Conservation (phyloP, 768 basidiomycete genomes). For the Gymnopilus junonius region DNA sequence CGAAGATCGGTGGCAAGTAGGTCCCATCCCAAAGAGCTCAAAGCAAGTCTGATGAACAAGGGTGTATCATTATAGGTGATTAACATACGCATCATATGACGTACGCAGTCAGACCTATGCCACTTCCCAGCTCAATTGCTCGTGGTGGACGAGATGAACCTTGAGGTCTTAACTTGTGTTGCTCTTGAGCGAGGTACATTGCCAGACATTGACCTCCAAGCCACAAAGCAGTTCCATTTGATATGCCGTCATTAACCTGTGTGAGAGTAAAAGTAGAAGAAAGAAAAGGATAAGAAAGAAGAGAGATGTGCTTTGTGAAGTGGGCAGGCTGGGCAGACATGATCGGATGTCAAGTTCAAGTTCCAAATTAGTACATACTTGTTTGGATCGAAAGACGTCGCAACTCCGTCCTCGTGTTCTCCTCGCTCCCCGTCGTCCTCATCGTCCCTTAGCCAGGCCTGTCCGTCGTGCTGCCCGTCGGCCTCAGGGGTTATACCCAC, state of each 20-base stretch:
- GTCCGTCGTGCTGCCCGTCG: conserved; percentile 8
- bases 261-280: conserved; percentile 46
- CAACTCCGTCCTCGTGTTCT: conserved; percentile 30
- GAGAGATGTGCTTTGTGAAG: conserved; percentile 62
- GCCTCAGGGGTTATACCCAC: conserved; percentile 4
- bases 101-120: conserved; percentile 79
- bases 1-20: conserved; percentile 78
- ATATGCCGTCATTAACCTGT: conserved; percentile 62
- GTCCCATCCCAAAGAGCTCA: conserved; percentile 73
- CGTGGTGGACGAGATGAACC: conserved; percentile 35
- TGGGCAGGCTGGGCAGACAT: conserved; percentile 54
- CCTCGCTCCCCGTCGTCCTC: conserved; percentile 21
- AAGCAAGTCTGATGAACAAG: conserved; percentile 54
- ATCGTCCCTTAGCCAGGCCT: conserved; percentile 10
- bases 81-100: conserved; percentile 29
- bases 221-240: conserved; percentile 87
- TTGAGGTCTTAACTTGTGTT: conserved; percentile 24
- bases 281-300: conserved; percentile 49
- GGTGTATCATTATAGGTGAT: conserved; percentile 10
- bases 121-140: conserved; percentile 81
- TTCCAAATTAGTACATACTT: conserved; percentile 27
- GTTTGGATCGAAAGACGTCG: conserved; percentile 31
- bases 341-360: conserved; percentile 16
- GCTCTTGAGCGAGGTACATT: conserved; percentile 53
- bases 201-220: conserved; percentile 80